Evolutionary conservation across 345 rosid species (phyloP).

Genomic region (Clausena lansium): DNA sequence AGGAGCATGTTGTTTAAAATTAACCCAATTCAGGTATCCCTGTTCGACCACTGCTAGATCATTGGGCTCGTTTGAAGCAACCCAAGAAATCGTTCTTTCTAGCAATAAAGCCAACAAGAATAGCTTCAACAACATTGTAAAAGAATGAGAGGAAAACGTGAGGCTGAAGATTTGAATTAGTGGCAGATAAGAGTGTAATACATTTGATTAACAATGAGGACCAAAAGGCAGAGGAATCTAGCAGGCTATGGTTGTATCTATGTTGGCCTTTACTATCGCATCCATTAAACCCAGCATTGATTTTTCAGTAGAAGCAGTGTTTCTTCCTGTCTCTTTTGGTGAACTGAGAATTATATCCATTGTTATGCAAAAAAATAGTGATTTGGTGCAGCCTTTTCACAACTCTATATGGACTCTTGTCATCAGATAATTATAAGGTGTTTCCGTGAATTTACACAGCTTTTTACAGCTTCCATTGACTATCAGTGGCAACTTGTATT

Average conservation of each 20-base stretch:
- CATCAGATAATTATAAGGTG: background rate
- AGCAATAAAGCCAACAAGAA: conserved; percentile 26
- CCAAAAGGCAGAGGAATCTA: conserved; percentile 18
- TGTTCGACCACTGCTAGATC: conserved; percentile 22
- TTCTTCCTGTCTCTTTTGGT: background rate
- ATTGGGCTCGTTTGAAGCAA: conserved; percentile 14
- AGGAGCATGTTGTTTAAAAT: conserved; percentile 14
- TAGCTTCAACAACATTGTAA: conserved; percentile 26
- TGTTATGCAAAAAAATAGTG: background rate
- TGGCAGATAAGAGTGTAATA: background rate
- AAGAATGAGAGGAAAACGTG: background rate
- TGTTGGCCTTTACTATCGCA: conserved; percentile 8
- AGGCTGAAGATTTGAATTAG: background rate
- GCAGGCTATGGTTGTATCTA: conserved; percentile 10
- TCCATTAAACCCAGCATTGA: conserved; percentile 15
- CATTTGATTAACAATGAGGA: background rate
- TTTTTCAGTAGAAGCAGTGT: background rate
- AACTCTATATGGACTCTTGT: background rate
- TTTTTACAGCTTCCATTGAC: conserved; percentile 4
- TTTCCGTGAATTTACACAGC: conserved; percentile 1
- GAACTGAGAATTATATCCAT: background rate
- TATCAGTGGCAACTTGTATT: background rate
- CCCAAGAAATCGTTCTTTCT: conserved; percentile 14
- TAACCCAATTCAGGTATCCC: conserved; percentile 32
- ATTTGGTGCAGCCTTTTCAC: background rate